Base-by-base conservation (phyloP, 2,329 filamentous ascomycete species). In the Dactylellina haptotyla region DNA sequence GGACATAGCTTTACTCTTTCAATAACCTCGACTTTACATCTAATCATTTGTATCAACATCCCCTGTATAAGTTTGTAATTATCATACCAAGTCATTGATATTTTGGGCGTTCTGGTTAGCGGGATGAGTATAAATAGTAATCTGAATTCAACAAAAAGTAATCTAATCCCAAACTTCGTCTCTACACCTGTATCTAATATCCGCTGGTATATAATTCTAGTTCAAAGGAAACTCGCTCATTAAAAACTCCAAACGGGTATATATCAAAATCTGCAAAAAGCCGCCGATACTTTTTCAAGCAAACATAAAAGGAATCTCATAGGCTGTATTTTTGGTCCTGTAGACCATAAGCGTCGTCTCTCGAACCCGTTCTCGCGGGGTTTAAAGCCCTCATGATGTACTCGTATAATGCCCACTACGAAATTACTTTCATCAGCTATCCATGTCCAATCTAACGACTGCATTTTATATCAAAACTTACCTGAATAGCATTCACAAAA, bases 351-450 rank as follows among this genome's bases (percentile, higher is more conserved):
- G 9, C 25, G 6, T 61, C 45, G 20, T 53, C 25, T 10, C 18
- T 41, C n/a, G 54, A 25, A 8, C 37, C 23, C 6, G 48, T 20
- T n/a, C 25, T 65, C 14, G 50, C 26, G 23, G 62, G 51, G 16
- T 51, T 57, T 14, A 89, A 79, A 78, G 86, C 83, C 25, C 80
- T 79, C 90, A 97, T 94, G 78, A 92, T 87, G 88, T 90, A 92
- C 82, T 97, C 93, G 80, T 97, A 97, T 4, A 92, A 87, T 23
- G 90, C 90, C 93, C 93, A 98, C 83, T 93, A 53, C 69, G 53
- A 30, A 30, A 59, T 20, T 16, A 9, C 34, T 1, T 12, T 50
- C n/a, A 61, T 6, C 16, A 9, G 6, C 66, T 26, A 65, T 45
- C 72, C 57, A 45, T 18, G 43, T n/a, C n/a, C 28, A 25, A 43